These are phyloP conservation scores for Neurospora sp. DNA, from an alignment of 495 filamentous ascomycete genomes.

Conservation along the genomic window DNA sequence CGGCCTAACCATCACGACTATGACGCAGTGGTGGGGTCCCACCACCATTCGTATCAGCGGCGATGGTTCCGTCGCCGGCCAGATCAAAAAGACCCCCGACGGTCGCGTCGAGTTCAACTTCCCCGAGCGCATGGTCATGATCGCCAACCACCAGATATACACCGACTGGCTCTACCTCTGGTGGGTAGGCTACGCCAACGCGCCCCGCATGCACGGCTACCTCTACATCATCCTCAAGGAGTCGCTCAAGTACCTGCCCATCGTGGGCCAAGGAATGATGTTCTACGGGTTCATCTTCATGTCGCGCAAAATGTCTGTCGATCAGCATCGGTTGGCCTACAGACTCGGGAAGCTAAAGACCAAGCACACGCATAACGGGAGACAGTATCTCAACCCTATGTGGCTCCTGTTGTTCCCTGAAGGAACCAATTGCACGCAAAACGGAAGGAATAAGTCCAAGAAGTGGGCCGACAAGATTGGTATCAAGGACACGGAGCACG, in stretches of 20 bases:
- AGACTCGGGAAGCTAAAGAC: slow-evolving; percentile 59
- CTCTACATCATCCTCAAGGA: slow-evolving; percentile 81
- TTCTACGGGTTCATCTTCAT: slow-evolving; percentile 81
- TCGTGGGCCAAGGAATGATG: slow-evolving; percentile 70
- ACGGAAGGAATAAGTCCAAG: slow-evolving; percentile 51
- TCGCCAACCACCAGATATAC: slow-evolving; percentile 83
- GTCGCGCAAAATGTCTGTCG: slow-evolving; percentile 70
- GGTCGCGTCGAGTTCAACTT: slow-evolving; percentile 64
- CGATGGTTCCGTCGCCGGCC: slow-evolving; percentile 58
- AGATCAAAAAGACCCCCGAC: slow-evolving; percentile 53
- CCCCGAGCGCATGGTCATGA: slow-evolving; percentile 66
- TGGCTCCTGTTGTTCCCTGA: slow-evolving; percentile 81
- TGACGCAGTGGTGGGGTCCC: slow-evolving; percentile 77
- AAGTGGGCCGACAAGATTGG: slow-evolving; percentile 61
- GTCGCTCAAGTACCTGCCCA: slow-evolving; percentile 64
- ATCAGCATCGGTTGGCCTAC: slow-evolving; percentile 58
- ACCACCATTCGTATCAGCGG: slow-evolving; percentile 68
- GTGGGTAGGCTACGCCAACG: slow-evolving; percentile 72
- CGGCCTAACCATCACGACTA: slow-evolving; percentile 59
- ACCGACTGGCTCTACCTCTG: slow-evolving; percentile 85
- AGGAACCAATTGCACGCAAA: slow-evolving; percentile 66
- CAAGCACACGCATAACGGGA: slow-evolving; percentile 39
- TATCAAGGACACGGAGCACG: slow-evolving; percentile 55
- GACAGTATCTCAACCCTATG: slow-evolving; percentile 58
- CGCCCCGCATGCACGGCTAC: slow-evolving; percentile 62